phyloP scores from a whole-genome alignment of 2,329 filamentous ascomycete species.

The Pestalotiopsis sp. region DNA sequence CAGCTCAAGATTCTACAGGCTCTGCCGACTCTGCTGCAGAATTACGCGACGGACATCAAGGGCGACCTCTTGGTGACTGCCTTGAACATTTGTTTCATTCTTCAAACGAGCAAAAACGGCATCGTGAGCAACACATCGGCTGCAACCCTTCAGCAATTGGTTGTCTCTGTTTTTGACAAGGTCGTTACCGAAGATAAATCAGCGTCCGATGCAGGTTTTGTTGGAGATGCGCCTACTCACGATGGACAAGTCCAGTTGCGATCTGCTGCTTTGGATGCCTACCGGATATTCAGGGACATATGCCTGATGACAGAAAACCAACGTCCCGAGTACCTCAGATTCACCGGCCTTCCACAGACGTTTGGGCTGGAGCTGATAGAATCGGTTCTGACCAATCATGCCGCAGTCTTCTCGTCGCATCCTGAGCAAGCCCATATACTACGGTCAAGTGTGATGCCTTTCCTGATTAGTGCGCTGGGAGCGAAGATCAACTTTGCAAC shows the following conservation, averaged over 20 bases:
- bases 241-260: conserved; percentile 68
- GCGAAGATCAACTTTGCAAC: conserved; percentile 80
- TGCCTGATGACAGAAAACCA: conserved; percentile 86
- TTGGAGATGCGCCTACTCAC: conserved; percentile 68
- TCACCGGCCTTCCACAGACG: conserved; percentile 75
- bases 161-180: conserved; percentile 92
- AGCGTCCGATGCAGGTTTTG: conserved; percentile 53
- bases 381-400: conserved; percentile 83
- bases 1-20: conserved; percentile 96
- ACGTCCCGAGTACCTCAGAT: conserved; percentile 78
- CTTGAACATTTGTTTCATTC: conserved; percentile 86
- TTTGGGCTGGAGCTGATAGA: conserved; percentile 92
- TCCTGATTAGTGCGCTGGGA: conserved; percentile 76
- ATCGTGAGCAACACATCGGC: conserved; percentile 95
- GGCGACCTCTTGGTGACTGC: conserved; percentile 80
- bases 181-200: conserved; percentile 77
- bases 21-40: conserved; percentile 84
- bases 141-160: conserved; percentile 92
- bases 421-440: conserved; percentile 81
- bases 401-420: conserved; percentile 76
- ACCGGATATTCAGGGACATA: conserved; percentile 85
- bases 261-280: conserved; percentile 82
- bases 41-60: conserved; percentile 80
- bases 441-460: conserved; percentile 76
- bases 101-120: conserved; percentile 89